A percentile compares a stretch with the other conserved stretches of the same genome.
Evolutionary conservation across 2,329 filamentous ascomycete species (phyloP).

Genomic region (Colletotrichum sp.): DNA sequence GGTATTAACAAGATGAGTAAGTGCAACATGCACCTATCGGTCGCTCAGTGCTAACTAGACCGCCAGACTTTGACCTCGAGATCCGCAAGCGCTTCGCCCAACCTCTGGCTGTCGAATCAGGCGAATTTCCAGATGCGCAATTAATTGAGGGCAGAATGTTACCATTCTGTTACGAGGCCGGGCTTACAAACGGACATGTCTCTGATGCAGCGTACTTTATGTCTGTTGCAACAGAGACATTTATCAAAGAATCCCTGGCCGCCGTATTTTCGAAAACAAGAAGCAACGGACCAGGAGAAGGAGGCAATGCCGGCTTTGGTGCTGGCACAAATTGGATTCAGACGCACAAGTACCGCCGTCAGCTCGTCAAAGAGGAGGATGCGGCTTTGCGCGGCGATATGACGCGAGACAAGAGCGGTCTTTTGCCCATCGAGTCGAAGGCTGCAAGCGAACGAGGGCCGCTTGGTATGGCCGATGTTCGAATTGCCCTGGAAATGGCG

Average conservation of each 20-base stretch:
- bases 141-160: constrained; percentile 70
- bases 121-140: constrained; percentile 71
- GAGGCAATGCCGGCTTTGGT: constrained; percentile 66
- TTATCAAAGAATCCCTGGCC: constrained; percentile 70
- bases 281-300: constrained; percentile 68
- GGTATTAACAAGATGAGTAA: constrained; percentile 78
- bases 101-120: constrained; percentile 69
- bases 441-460: constrained; percentile 74
- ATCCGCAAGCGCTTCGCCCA: constrained; percentile 70
- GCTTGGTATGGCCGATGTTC: constrained; percentile 78
- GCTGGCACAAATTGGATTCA: constrained; percentile 75
- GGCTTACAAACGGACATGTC: constrained; percentile 63
- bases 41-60: neutral
- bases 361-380: constrained; percentile 78
- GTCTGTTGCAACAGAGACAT: constrained; percentile 69
- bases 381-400: constrained; percentile 76
- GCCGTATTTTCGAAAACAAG: constrained; percentile 68
- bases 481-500: constrained; percentile 76
- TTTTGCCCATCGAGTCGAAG: constrained; percentile 82
- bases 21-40: constrained; percentile 30
- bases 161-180: constrained; percentile 71
- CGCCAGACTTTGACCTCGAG: constrained; percentile 67
- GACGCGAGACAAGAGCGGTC: constrained; percentile 73
- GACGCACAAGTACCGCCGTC: constrained; percentile 77
- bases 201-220: constrained; percentile 68